Base-by-base conservation (phyloP, 331 rosid species). In the Phaseolus coccineus region DNA sequence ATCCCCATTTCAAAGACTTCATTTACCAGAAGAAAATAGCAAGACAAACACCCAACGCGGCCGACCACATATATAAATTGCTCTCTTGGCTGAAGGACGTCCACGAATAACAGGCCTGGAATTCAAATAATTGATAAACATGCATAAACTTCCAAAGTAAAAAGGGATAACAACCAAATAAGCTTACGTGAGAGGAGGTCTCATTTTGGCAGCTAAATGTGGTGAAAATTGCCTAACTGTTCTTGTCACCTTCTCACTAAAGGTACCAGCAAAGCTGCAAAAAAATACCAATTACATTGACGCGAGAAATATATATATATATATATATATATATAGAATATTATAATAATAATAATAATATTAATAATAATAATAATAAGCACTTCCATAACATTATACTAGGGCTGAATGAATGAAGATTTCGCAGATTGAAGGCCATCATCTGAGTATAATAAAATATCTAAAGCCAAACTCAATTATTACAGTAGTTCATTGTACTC, bases 91-190 rank as follows among this genome's bases (percentile, higher is more conserved):
- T 64, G 97, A 90, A 39, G 97, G 97, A 72, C 97, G 97, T 65
- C 98, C 97, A 82, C 98, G 97, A 76, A 94, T 91, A 56, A 94
- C 98, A 85, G 98, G 98, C 93, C 98, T 94, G 89, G 50, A 62
- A 87, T 72, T 44, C 55, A 37, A 76, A 84, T 77, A 35, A 82
- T 58, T 76, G 56, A 57, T 61, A 40, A 37, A 80, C 72, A 46
- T 53, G 74, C 66, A 80, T 59, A 51, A 73, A 63, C 28, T 52
- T 30, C 67, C 39, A 6, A 59, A 5, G 30, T 48, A 19, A n/a
- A 52, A 35, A 62, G 52, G 59, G 37, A 78, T 47, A 71, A 37
- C 39, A 78, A 61, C 47, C 59, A 78, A 59, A 48, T 77, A 84
- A 44, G 64, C 98, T 80, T 86, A 92, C 97, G 97, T 92, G 77